Evolutionary conservation across 2,329 filamentous ascomycete genomes (phyloP).

Genomic region (Ambrosiella beaveri): DNA sequence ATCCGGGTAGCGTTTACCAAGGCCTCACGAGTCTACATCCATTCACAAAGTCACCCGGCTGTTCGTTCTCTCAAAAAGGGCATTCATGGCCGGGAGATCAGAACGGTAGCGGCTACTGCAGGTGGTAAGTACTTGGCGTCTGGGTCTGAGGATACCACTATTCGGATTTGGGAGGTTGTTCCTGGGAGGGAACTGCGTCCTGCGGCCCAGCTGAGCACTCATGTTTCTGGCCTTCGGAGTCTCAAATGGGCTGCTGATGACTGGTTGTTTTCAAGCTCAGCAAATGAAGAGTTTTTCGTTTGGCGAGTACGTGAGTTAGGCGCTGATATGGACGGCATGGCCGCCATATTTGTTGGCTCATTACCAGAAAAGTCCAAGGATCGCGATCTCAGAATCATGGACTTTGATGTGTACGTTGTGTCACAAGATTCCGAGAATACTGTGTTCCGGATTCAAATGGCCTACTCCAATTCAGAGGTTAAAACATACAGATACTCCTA

Average conservation of each 20-base stretch:
- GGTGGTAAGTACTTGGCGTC: conserved; percentile 33
- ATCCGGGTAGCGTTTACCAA: conserved; percentile 58
- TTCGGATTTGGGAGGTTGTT: conserved; percentile 53
- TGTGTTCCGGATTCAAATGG: conserved; percentile 47
- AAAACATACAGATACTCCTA: conserved; percentile 38
- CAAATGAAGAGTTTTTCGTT: conserved; percentile 74
- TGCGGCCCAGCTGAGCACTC: conserved; percentile 48
- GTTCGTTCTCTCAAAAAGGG: conserved; percentile 30
- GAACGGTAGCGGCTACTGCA: conserved; percentile 25
- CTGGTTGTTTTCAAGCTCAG: conserved; percentile 71
- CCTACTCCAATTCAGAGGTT: conserved; percentile 69
- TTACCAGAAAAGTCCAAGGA: conserved; percentile 32
- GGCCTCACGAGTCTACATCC: conserved; percentile 36
- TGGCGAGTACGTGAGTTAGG: conserved; percentile 51
- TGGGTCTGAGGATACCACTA: conserved; percentile 54
- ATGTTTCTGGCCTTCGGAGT: conserved; percentile 70
- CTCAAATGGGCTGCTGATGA: conserved; percentile 55
- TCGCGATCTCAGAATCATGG: conserved; percentile 62
- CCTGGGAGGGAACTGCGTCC: neutral
- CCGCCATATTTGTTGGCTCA: conserved; percentile 38
- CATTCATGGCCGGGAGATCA: conserved; percentile 73
- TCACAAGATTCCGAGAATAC: conserved; percentile 13
- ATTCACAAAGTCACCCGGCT: conserved; percentile 22
- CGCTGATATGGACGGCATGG: conserved; percentile 30
- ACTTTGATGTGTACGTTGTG: conserved; percentile 44